Evolutionary conservation across 2,329 filamentous ascomycete species (phyloP).

Genomic region (Talaromyces piceae): DNA sequence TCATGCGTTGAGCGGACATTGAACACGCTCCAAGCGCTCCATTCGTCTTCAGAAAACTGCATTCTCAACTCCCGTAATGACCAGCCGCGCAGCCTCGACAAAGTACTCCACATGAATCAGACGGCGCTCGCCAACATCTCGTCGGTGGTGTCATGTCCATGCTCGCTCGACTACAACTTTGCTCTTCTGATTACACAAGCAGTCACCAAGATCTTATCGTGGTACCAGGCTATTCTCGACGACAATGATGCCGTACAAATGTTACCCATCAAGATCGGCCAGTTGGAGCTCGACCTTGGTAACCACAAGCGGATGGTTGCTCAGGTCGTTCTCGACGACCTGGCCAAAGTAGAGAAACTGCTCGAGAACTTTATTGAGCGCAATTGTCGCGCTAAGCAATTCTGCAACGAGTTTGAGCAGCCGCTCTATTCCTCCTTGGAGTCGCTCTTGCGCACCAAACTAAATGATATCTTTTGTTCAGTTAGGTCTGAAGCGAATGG

Average conservation of each 20-base stretch:
- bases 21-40: neutral
- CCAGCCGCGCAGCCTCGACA: neutral
- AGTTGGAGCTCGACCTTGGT: neutral
- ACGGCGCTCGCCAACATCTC: neutral
- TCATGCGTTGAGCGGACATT: neutral
- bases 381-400: neutral
- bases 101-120: neutral
- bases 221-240: neutral
- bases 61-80: neutral
- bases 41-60: neutral
- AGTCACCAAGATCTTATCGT: neutral
- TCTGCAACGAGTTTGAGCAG: neutral
- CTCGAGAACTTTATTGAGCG: neutral
- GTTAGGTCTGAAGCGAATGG: neutral
- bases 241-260: neutral
- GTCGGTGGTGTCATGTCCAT: neutral
- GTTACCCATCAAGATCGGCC: neutral
- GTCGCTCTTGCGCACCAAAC: neutral
- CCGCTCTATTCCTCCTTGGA: neutral
- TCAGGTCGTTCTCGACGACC: neutral
- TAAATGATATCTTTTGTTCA: neutral
- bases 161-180: neutral
- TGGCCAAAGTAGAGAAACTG: neutral
- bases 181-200: neutral
- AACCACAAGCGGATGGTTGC: neutral